Base-by-base conservation (phyloP, 768 basidiomycete genomes). In the Naganishia antarctica region DNA sequence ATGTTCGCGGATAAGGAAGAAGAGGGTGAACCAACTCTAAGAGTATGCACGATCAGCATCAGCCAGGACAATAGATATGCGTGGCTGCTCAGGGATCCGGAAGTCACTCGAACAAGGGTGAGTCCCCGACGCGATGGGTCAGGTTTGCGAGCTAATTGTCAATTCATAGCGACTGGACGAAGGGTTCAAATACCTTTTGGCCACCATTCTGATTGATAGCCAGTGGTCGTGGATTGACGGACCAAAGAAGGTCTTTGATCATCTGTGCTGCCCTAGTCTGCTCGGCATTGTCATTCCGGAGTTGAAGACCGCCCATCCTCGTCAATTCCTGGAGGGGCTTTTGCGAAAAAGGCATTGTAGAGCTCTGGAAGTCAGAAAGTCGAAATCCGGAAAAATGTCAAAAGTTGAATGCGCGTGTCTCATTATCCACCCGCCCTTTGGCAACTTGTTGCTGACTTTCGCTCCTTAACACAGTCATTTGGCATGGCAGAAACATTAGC, bases 201-300 rank as follows among this genome's bases (percentile, higher is more conserved):
- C 53, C 12, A 23, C 21, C 16, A n/a, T 25, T 21, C 32, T 57
- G 18, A 57, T 57, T 25, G 53, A 57, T 25, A 57, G 53, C 23
- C 32, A 34, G 11, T 57, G 53, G 53, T 57, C 53, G 23, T 57
- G 53, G 53, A 12, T 21, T 21, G n/a, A 37, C n/a, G 53, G 53
- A 37, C 53, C 53, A 8, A 23, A 16, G 15, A 41, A 13, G 23
- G 4, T 57, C 7, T 57, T 57, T 25, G 37, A 57, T 12, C n/a
- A 23, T 26, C n/a, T 13, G 32, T 57, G 53, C 23, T 26, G 11
- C 13, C n/a, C 32, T 15, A 12, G n/a, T 3, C 13, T 57, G 21
- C 3, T 23, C 5, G 12, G 34, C 40, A 9, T 57, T 1, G 11
- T 2, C 37, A 21, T 57, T 21, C 53, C 53, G 9, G 34, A 57